A percentile compares a stretch with the other conserved stretches of the same genome.
These are phyloP conservation scores for Saussurea involucrata DNA, from an alignment of 129 eudicot species.

Conservation along the genomic window DNA sequence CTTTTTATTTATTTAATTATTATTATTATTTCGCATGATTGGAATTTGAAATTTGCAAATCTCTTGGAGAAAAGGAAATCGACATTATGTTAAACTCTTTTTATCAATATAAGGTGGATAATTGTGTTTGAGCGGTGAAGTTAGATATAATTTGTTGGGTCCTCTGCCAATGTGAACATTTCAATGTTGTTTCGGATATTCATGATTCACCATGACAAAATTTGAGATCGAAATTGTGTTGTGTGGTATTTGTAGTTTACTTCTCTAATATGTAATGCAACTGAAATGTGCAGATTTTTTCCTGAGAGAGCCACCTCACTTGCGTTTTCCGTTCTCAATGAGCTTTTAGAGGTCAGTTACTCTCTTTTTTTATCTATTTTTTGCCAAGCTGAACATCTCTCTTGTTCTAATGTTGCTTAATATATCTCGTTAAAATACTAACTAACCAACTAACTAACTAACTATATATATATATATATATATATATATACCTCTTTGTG, in stretches of 20 bases:
- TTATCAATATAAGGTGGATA: neutral
- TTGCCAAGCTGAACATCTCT: neutral
- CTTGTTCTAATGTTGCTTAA: neutral
- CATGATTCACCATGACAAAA: neutral
- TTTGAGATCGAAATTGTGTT: neutral
- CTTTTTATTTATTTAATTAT: neutral
- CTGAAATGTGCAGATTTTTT: conserved; percentile 53
- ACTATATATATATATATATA: neutral
- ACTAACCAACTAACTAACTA: too few species aligned
- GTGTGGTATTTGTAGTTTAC: neutral
- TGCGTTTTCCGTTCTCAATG: conserved; percentile 69
- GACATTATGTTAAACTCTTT: neutral
- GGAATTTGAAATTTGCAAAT: neutral
- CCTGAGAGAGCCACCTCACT: conserved; percentile 81
- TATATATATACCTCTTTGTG: conserved; percentile 5
- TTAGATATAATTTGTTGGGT: neutral
- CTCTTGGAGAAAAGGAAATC: neutral
- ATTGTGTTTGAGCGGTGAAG: neutral
- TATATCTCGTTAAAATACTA: neutral
- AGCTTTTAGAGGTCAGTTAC: conserved; percentile 72
- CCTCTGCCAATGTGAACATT: neutral
- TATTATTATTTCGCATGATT: neutral
- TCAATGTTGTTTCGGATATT: neutral
- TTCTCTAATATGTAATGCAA: neutral
- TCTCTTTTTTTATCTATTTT: neutral